These are phyloP conservation scores for Cytospora piceae DNA, from an alignment of 2,329 filamentous ascomycete species.

Conservation along the genomic window DNA sequence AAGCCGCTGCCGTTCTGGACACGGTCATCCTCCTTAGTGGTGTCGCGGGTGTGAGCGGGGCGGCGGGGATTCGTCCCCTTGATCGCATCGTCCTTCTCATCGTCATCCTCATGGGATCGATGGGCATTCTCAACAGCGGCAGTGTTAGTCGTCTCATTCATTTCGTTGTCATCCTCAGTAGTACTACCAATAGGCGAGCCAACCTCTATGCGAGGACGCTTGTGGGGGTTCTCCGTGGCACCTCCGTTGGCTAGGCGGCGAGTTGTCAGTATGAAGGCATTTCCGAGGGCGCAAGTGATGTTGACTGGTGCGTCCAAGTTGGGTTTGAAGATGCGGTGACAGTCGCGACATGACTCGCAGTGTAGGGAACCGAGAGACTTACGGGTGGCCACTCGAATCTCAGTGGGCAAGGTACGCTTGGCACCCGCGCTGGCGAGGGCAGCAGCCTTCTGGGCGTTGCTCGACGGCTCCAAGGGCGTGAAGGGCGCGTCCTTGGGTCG, in stretches of 20 bases:
- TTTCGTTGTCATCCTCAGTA: constrained; percentile 11
- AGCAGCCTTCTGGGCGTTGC: constrained; percentile 25
- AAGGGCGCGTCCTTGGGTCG: not conserved
- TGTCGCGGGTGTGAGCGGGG: constrained; percentile 6
- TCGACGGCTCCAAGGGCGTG: not conserved
- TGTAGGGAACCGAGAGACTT: constrained; percentile 2
- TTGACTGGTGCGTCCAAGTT: not conserved
- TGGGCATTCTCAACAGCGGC: not conserved
- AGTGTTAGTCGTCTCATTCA: not conserved
- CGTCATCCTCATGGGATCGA: not conserved
- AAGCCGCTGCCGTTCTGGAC: not conserved
- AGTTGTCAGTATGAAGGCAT: constrained; percentile 14
- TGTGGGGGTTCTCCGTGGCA: not conserved
- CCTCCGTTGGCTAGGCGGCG: not conserved
- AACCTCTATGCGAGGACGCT: constrained; percentile 22
- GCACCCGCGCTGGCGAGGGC: constrained; percentile 28
- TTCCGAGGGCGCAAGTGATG: constrained; percentile 5
- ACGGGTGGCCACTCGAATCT: constrained; percentile 29
- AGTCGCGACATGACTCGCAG: constrained; percentile 4
- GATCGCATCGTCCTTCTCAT: not conserved
- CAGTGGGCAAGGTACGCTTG: constrained; percentile 20
- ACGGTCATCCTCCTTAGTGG: constrained; percentile 13
- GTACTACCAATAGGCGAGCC: constrained; percentile 19
- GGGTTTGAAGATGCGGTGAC: not conserved
- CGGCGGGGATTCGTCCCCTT: not conserved